Evolutionary conservation across 148 eudicot genomes (phyloP), one percentile per base, ranked within the genome.

Genomic region (Hydrangea macrophylla): DNA sequence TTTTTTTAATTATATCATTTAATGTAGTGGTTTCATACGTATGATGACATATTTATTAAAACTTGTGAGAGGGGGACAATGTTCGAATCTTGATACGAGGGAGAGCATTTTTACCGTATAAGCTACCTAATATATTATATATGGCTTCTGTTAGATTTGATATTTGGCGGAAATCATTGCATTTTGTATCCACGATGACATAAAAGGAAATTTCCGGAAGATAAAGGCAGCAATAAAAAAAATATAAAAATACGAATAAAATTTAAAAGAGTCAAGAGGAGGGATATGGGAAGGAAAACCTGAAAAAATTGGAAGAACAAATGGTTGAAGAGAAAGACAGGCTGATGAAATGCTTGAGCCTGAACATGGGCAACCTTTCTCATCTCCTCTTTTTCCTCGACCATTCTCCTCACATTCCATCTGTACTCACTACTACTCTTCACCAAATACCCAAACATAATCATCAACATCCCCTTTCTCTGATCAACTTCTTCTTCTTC

Each of bases 391-490:
- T 65, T 78, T 33, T 71, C 72, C 77, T 86, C 90, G 23, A 44
- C 78, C 90, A 92, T 86, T 53, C 92, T 85, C 79, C 97, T 92
- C 64, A 89, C 92, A 37, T 80, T 70, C 97, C 97, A 92, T 28
- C 89, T 92, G 64, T 68, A 48, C 66, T 82, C 86, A 13, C 58
- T n/a, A n/a, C n/a, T n/a, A n/a, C n/a, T n/a, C n/a, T n/a, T 76
- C 72, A 74, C 89, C 67, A 92, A 66, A 76, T 51, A 80, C 69
- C 81, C 81, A 59, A 66, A 61, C 17, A 55, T 58, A n/a, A n/a
- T n/a, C n/a, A n/a, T n/a, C n/a, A n/a, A n/a, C n/a, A n/a, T n/a
- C 32, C 57, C 65, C 25, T 68, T 54, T 17, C 32, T 45, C 24
- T 25, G 59, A 8, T 39, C 69, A 63, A 33, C 30, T 28, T 40